Base-by-base conservation (phyloP, 805 yeast genomes). In the Saturnispora mendoncae region DNA sequence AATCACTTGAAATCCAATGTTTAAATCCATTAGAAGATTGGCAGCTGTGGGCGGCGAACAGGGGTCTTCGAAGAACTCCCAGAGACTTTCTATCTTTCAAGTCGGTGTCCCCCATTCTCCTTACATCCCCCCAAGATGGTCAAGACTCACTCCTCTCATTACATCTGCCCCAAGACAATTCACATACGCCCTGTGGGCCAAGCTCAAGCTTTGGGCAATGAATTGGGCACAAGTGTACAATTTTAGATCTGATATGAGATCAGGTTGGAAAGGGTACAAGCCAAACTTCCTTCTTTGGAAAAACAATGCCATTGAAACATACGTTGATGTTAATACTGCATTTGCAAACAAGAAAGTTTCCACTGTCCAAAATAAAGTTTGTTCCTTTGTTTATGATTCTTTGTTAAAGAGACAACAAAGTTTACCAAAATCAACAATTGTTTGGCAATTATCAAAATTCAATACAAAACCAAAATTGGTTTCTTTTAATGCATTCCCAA, bases 261-360 rank as follows among this genome's bases (percentile, higher is more conserved):
- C 52, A 33, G 62, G 55, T 4, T 33, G 39, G 38, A 47, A 47
- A 26, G 65, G 58, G 3, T 56, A 72, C 43, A 81, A 77, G 59
- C 84, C 88, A 25, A 65, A 76, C 33, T 81, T 80, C 49, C 57
- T 76, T 17, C 72, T 78, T 45, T 88, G 95, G 95, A 84, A 84
- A 59, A 90, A 86, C 60, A 71, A 71, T 24, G 94, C 94, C 6
- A 77, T 88, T 51, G 85, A 85, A 51, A 68, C 67, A 38, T 87
- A 78, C 58, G 82, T 81, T 23, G 74, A 74, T 43, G 80, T 84
- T n/a, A 86, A 88, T 62, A 77, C 78, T 53, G 78, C 86, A 2
- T 88, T 88, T 66, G 90, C 94, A 2, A 56, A 66, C 15, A 68
- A 67, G 25, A 67, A 78, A 48, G 54, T 85, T 35, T 64, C 60